Percentiles rank a stretch among this genome's conserved stretches.
phyloP scores from a whole-genome alignment of 2,329 filamentous ascomycete genomes.

The Daldinia eschscholtzii region DNA sequence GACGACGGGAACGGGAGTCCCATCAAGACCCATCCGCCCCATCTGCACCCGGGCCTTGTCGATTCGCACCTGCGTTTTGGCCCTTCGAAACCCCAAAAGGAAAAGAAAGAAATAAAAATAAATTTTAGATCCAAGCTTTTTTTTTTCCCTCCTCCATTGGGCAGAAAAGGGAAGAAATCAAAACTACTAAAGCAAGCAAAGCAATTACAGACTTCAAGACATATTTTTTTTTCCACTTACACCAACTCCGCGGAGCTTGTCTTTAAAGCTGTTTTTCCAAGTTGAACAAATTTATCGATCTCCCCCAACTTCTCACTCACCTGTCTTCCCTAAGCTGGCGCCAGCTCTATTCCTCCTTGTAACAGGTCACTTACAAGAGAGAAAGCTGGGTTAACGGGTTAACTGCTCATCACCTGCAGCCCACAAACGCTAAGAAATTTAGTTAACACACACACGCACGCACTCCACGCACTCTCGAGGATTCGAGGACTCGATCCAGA shows the following conservation, averaged over 20 bases:
- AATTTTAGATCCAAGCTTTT: slow-evolving; percentile 13
- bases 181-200: slow-evolving; percentile 4
- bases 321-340: background rate
- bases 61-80: slow-evolving; percentile 32
- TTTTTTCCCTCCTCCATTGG: slow-evolving; percentile 9
- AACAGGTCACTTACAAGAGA: slow-evolving; percentile 11
- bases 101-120: slow-evolving; percentile 22
- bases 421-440: slow-evolving; percentile 34
- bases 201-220: slow-evolving; percentile 2
- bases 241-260: slow-evolving; percentile 10
- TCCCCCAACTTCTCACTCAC: background rate
- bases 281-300: slow-evolving; percentile 3
- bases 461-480: too few relatives aligned
- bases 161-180: slow-evolving; percentile 2
- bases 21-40: slow-evolving; percentile 40
- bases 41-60: slow-evolving; percentile 39
- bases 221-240: background rate
- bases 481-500: slow-evolving; percentile 1
- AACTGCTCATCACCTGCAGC: slow-evolving; percentile 25
- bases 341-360: slow-evolving; percentile 3
- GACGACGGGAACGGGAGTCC: slow-evolving; percentile 41
- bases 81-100: slow-evolving; percentile 15
- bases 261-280: background rate
- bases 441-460: slow-evolving; percentile 5
- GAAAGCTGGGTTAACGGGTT: slow-evolving; percentile 13